Base-by-base conservation (phyloP, 495 filamentous ascomycete genomes). In the Entonaema liquescens region DNA sequence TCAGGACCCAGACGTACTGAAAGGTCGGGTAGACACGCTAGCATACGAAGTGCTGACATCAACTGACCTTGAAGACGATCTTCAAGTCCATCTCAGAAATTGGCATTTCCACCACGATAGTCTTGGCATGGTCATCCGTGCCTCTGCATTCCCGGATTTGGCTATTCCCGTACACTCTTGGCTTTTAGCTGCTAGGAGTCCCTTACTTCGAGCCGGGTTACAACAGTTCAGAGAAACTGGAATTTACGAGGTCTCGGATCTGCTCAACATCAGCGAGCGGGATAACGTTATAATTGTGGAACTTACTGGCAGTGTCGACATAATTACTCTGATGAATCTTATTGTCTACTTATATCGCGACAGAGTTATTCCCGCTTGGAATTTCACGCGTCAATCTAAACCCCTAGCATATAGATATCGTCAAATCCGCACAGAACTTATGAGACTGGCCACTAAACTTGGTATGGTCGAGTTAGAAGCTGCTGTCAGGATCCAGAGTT, bases 271-370 rank as follows among this genome's bases (percentile, higher is more conserved):
- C 31, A 82, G 83, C 42, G 79, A 85, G 55, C 77, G 79, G 4
- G 79, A 86, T 17, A 87, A 85, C 12, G 79, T 81, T 26, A 76
- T 78, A 0, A 72, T 89, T 11, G 75, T 95, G 7, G 79, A 83
- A 15, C 88, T 97, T 21, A 81, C 86, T 42, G 89, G 85, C 9
- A 67, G 70, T 35, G 65, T 93, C 23, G 93, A 97, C 73, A 84
- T 93, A 49, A 76, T 95, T 54, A 88, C 92, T 2, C 68, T 97
- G 21, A 80, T 96, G 71, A 94, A 97, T 70, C 70, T 98, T 6
- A 86, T 90, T 0, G 84, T 93, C 35, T 98, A 92, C 74, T 74
- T 92, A 7, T 98, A 98, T 78, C 88, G 89, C 23, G 95, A 98
- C 72, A 84, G 79, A 25, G 81, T 95, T 26, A 82, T 97, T 38